These are phyloP conservation scores for Silene vulgaris DNA, from an alignment of 179 eudicot genomes.

Conservation along the genomic window DNA sequence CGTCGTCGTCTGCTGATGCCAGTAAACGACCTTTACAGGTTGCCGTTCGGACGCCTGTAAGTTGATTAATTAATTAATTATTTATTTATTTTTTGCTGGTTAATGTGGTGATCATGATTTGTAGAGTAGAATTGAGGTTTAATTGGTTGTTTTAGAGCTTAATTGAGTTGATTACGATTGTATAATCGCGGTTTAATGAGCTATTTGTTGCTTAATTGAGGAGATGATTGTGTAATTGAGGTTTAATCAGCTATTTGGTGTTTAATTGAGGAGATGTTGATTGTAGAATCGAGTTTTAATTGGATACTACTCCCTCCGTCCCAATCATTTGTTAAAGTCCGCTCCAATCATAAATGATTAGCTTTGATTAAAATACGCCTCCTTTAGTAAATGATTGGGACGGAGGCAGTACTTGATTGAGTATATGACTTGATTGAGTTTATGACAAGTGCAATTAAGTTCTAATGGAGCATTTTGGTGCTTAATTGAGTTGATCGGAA, in stretches of 20 bases:
- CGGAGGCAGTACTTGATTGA: too few species aligned
- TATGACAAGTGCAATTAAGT: not conserved
- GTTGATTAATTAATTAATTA: conserved; percentile 11
- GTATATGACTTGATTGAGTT: not conserved
- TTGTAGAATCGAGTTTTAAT: not conserved
- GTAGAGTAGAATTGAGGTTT: not conserved
- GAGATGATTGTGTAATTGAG: not conserved
- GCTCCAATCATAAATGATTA: too few species aligned
- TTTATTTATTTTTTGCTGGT: not conserved
- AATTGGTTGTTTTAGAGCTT: not conserved
- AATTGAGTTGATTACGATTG: not conserved
- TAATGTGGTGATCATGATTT: not conserved
- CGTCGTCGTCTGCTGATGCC: conserved; percentile 26
- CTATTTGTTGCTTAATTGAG: not conserved
- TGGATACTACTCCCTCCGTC: not conserved
- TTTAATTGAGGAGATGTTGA: not conserved
- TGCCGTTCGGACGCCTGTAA: conserved; percentile 51
- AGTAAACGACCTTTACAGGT: conserved; percentile 26
- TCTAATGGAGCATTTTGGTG: not conserved
- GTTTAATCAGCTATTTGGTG: not conserved
- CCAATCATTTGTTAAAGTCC: too few species aligned
- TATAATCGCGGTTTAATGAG: not conserved
- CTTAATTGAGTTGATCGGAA: not conserved
- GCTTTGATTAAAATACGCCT: too few species aligned
- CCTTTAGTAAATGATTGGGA: too few species aligned